Evolutionary conservation across 225 moss, liverwort and hornwort species (phyloP).

Genomic region (Bryoerythrophyllum caledonicum): DNA sequence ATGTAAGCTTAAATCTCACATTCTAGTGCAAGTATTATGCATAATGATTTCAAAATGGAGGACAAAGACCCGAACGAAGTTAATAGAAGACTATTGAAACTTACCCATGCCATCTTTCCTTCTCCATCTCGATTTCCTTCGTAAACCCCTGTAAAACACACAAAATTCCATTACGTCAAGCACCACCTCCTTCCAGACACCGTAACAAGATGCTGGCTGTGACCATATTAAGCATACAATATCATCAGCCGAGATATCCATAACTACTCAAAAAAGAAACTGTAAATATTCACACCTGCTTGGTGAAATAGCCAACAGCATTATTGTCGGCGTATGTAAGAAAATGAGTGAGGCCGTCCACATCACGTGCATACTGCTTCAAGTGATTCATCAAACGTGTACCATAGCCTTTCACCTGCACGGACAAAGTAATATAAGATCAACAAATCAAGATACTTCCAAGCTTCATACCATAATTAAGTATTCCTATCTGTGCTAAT

Average conservation of each 20-base stretch:
- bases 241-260: not conserved
- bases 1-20: conserved; percentile 11
- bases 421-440: conserved; percentile 23
- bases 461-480: not conserved
- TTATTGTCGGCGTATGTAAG: conserved; percentile 99
- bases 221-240: conserved; percentile 15
- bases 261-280: not conserved
- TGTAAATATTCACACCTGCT: conserved; percentile 58
- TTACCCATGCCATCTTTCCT: conserved; percentile 98
- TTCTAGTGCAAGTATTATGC: not conserved
- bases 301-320: conserved; percentile 96
- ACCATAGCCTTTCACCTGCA: conserved; percentile 98
- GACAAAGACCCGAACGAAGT: not conserved
- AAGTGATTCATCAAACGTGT: conserved; percentile 99
- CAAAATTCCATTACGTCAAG: not conserved
- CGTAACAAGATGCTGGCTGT: conserved; percentile 1
- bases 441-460: conserved; percentile 9
- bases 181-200: conserved; percentile 18
- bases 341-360: conserved; percentile 91
- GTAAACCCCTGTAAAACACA: conserved; percentile 75
- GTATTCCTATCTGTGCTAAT: not conserved
- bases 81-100: conserved; percentile 9
- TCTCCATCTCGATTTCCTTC: conserved; percentile 98
- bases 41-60: conserved; percentile 2
- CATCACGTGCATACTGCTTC: conserved; percentile 95